A percentile compares a stretch with the other conserved stretches of the same genome.
Conservation (phyloP, 2,329 filamentous ascomycete species). For the Lecanicillium sp. region DNA sequence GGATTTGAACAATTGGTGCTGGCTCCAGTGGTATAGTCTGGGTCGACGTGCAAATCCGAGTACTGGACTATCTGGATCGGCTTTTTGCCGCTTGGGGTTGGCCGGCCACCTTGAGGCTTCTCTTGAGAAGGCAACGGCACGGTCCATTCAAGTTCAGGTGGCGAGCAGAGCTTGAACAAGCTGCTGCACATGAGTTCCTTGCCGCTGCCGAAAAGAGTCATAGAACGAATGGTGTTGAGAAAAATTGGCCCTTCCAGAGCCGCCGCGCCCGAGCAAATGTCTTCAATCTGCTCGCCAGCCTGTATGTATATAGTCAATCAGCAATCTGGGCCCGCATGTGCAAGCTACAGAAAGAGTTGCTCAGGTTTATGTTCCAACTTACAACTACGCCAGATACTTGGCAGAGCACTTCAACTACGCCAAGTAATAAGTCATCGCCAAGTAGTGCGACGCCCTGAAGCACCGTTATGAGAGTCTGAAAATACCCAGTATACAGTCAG, state of each 20-base stretch:
- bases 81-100: slow-evolving; percentile 31
- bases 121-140: slow-evolving; percentile 36
- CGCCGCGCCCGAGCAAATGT: slow-evolving; percentile 47
- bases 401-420: too few species aligned
- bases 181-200: slow-evolving; percentile 43
- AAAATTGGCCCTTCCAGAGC: slow-evolving; percentile 44
- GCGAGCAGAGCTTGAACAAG: slow-evolving; percentile 42
- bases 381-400: too few species aligned
- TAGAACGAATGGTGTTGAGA: slow-evolving; percentile 36
- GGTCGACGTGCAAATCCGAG: slow-evolving; percentile 52
- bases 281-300: slow-evolving; percentile 34
- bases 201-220: slow-evolving; percentile 38
- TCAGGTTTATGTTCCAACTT: too few species aligned
- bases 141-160: slow-evolving; percentile 35
- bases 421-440: too few species aligned
- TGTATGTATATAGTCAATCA: neutral
- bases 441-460: too few species aligned
- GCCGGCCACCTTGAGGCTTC: slow-evolving; percentile 22
- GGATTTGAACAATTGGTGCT: slow-evolving; percentile 48
- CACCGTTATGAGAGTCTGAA: too few species aligned
- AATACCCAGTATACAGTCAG: too few species aligned
- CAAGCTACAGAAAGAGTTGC: too few species aligned
- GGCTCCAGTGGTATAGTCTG: slow-evolving; percentile 41
- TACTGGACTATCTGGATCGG: slow-evolving; percentile 49
- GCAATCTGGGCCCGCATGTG: too few species aligned